Evolutionary conservation across 2,329 filamentous ascomycete genomes (phyloP), one percentile per base, ranked within the genome.

Genomic region (Ilyonectria mors-panacis): DNA sequence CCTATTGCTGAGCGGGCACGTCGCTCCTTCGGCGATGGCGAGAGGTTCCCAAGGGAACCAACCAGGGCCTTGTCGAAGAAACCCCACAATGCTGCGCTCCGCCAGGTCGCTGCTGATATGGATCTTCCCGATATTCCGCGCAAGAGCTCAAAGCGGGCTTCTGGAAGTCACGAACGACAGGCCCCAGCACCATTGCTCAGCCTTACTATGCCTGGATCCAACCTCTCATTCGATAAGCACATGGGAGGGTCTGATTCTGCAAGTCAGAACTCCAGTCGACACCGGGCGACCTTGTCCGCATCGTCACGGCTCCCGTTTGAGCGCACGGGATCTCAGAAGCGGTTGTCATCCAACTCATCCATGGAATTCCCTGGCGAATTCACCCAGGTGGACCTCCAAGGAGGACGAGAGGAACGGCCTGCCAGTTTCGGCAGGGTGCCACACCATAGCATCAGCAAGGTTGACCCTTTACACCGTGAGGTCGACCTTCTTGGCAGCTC

Each of bases 91-190:
- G 68, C 63, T 8, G 59, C 64, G 48, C 56, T 74, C 44, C 70
- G 70, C 13, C 61, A 70, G 23, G 68, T 73, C 62, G 67, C 75
- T 65, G 73, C 79, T 57, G 71, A 83, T 70, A 56, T 81, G 62
- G 75, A 81, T n/a, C 73, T 85, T 4, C 89, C 90, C 0, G 83
- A 86, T 8, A 87, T 94, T 35, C 92, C 93, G 2, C 86, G 92
- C 33, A 94, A 92, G 80, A 94, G 91, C 77, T 94, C 93, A 0
- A 90, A 90, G 76, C 86, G 91, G 66, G 81, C 86, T 65, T 89
- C 88, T 2, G 81, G 78, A 45, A 76, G 73, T 45, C 71, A 73
- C 55, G 74, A 70, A 33, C 66, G 65, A 54, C 61, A 73, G 26
- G 72, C 73, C 33, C 78, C 78, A 13, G 71, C 78, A 23, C 77